phyloP scores from a whole-genome alignment of 2,329 filamentous ascomycete species.

The Scopulariopsis brevicaulis region DNA sequence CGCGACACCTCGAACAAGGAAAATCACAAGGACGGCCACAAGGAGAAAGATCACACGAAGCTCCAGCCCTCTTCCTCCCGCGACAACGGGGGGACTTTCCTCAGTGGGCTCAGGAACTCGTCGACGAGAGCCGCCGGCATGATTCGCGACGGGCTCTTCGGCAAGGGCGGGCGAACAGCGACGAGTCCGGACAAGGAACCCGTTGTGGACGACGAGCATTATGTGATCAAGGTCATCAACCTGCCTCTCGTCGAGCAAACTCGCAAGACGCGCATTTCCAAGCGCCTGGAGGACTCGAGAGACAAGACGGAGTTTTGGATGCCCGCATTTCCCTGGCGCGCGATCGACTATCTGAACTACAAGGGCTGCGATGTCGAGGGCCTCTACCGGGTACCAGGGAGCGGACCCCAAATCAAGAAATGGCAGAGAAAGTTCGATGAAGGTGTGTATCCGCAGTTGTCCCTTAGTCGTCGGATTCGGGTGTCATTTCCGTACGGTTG shows the following conservation, averaged over 20 bases:
- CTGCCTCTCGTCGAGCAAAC: constrained; percentile 80
- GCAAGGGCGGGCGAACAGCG: constrained; percentile 63
- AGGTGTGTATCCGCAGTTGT: constrained; percentile 34
- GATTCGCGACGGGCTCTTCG: constrained; percentile 72
- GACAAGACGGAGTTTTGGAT: constrained; percentile 99
- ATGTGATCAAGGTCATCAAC: constrained; percentile 76
- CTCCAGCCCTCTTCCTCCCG: constrained; percentile 42
- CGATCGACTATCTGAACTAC: constrained; percentile 93
- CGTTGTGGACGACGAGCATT: constrained; percentile 68
- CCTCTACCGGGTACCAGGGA: constrained; percentile 84
- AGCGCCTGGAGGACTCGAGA: constrained; percentile 71
- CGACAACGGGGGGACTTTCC: constrained; percentile 51
- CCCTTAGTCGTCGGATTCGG: background rate
- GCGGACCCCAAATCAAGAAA: constrained; percentile 80
- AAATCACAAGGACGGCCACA: constrained; percentile 27
- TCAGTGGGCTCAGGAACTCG: constrained; percentile 63
- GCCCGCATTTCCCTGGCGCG: constrained; percentile 89
- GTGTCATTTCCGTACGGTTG: background rate
- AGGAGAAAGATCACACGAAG: constrained; percentile 34
- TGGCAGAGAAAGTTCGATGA: constrained; percentile 89
- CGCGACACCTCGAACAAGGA: constrained; percentile 33
- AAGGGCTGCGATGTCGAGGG: constrained; percentile 91
- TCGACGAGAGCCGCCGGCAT: constrained; percentile 69
- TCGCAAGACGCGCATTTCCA: constrained; percentile 82
- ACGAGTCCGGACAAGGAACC: constrained; percentile 55